Percentiles rank a stretch among this genome's conserved stretches.
Evolutionary conservation across 2,329 filamentous ascomycete species (phyloP).

Genomic region (Beauveria varroae): DNA sequence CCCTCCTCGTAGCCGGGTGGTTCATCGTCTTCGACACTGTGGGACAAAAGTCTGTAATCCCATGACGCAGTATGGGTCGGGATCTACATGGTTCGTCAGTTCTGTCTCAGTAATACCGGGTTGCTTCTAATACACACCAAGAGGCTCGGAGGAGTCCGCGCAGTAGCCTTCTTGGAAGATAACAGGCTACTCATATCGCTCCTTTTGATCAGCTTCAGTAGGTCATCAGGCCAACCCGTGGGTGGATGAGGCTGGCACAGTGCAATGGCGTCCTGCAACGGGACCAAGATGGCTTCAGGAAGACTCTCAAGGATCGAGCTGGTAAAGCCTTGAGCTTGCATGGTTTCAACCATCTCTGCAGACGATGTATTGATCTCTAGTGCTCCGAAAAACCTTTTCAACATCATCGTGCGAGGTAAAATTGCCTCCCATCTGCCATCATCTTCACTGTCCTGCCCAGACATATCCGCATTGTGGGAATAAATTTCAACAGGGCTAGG

Average conservation of each 20-base stretch:
- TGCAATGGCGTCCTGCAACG: constrained; percentile 77
- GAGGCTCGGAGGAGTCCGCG: constrained; percentile 29
- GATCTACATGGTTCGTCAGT: constrained; percentile 29
- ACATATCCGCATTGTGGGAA: constrained; percentile 28
- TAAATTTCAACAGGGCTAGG: constrained; percentile 39
- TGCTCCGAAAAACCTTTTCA: constrained; percentile 59
- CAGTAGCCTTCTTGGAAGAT: constrained; percentile 29
- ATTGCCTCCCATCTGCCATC: constrained; percentile 37
- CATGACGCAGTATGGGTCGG: constrained; percentile 59
- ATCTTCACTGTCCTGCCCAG: constrained; percentile 27
- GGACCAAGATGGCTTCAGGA: constrained; percentile 74
- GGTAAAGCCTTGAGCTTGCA: constrained; percentile 59
- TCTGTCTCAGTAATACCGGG: not conserved
- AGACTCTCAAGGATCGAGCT: constrained; percentile 67
- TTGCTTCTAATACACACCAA: constrained; percentile 29
- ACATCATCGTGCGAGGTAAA: constrained; percentile 61
- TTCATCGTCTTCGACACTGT: constrained; percentile 52
- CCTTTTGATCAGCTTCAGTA: constrained; percentile 71
- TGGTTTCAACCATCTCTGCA: constrained; percentile 62
- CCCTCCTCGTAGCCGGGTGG: constrained; percentile 64
- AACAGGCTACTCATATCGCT: constrained; percentile 70
- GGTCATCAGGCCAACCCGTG: constrained; percentile 61
- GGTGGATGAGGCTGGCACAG: constrained; percentile 78
- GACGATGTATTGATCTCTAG: constrained; percentile 44
- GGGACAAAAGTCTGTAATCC: constrained; percentile 74